Conservation (phyloP, 2,329 filamentous ascomycete genomes). For the Venturia pyrina region DNA sequence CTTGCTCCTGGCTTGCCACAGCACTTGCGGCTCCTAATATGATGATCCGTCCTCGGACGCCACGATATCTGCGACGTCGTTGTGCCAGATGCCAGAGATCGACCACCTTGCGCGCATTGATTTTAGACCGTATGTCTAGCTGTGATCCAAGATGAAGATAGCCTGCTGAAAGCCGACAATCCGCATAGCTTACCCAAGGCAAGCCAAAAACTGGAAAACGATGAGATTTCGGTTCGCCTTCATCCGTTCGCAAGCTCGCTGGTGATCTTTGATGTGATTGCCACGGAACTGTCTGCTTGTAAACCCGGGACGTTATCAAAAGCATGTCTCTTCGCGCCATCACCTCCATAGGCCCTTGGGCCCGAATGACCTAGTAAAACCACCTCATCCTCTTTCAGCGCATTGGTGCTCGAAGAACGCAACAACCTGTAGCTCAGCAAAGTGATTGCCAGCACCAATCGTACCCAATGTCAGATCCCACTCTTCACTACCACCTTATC, state of each 20-base stretch:
- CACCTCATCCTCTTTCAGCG: constrained; percentile 22
- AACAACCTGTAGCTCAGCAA: constrained; percentile 30
- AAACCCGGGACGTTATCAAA: background rate
- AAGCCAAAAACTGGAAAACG: constrained; percentile 27
- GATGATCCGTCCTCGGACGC: background rate
- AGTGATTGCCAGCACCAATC: constrained; percentile 30
- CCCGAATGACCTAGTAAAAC: constrained; percentile 29
- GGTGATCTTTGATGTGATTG: constrained; percentile 20
- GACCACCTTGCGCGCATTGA: background rate
- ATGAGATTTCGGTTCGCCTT: constrained; percentile 29
- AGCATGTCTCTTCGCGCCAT: background rate
- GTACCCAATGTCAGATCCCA: background rate
- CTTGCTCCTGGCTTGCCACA: background rate
- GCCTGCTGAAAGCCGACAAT: constrained; percentile 4
- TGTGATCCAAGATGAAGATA: background rate
- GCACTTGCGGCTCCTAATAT: background rate
- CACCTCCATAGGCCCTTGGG: constrained; percentile 24
- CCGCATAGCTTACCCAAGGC: constrained; percentile 24
- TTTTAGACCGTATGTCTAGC: background rate
- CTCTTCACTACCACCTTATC: background rate
- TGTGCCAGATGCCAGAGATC: background rate
- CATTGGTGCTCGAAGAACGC: constrained; percentile 18
- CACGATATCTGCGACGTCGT: background rate
- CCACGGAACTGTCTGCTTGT: background rate
- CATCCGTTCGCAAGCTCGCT: constrained; percentile 28